Conservation (phyloP, 2,329 filamentous ascomycete genomes). For the Aspergillus tamarii region DNA sequence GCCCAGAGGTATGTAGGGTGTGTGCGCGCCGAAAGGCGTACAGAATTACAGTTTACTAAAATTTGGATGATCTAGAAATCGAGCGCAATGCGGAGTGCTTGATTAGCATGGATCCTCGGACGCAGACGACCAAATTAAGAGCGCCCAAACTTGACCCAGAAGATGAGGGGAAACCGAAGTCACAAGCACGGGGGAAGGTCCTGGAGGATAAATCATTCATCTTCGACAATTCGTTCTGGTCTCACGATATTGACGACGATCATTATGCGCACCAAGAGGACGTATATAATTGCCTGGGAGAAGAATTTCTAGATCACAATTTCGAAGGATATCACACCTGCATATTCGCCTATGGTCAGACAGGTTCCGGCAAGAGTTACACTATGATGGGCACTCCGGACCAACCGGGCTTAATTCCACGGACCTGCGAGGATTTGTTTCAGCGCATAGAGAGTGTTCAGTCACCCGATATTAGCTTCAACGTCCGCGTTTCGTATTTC, state of each 20-base stretch:
- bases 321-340: conserved; percentile 99
- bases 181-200: conserved; percentile 69
- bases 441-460: conserved; percentile 85
- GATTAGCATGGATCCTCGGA: conserved; percentile 85
- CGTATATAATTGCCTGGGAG: conserved; percentile 89
- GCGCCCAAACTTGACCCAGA: conserved; percentile 63
- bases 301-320: conserved; percentile 98
- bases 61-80: conserved; percentile 63
- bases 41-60: neutral
- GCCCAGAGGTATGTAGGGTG: conserved; percentile 65
- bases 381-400: conserved; percentile 93
- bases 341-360: conserved; percentile 98
- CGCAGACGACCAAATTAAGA: conserved; percentile 80
- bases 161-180: conserved; percentile 58
- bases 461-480: conserved; percentile 91
- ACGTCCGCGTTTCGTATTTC: conserved; percentile 96
- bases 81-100: conserved; percentile 81
- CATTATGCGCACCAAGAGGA: conserved; percentile 93
- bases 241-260: conserved; percentile 74
- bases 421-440: conserved; percentile 95
- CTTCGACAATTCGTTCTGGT: conserved; percentile 99
- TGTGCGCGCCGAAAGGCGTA: neutral
- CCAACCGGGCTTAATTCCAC: conserved; percentile 86
- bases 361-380: conserved; percentile 95
- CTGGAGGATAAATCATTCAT: conserved; percentile 89